Conservation (phyloP, 2,329 filamentous ascomycete genomes). For the Penicillium corylophilum region DNA sequence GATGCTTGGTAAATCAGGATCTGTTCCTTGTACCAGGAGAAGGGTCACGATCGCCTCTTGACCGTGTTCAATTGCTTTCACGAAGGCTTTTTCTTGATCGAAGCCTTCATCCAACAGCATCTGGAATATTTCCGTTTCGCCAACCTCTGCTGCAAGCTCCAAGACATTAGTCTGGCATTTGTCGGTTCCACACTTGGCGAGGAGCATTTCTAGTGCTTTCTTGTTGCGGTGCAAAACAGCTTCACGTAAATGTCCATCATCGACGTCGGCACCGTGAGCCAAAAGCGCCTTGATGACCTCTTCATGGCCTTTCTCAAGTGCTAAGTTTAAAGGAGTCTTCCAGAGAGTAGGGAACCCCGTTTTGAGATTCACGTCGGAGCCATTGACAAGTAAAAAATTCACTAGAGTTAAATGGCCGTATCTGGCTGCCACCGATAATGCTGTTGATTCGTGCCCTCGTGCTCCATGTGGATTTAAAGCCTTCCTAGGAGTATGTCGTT, state of each 20-base stretch:
- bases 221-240: background rate
- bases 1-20: too few relatives aligned
- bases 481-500: background rate
- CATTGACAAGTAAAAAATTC: background rate
- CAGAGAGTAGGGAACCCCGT: background rate
- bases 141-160: background rate
- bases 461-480: background rate
- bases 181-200: background rate
- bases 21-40: too few relatives aligned
- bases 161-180: background rate
- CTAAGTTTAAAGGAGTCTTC: background rate
- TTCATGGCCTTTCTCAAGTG: background rate
- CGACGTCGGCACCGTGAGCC: background rate
- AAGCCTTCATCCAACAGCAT: background rate
- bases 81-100: background rate
- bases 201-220: background rate
- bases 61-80: background rate
- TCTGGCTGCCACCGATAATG: background rate
- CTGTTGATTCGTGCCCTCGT: background rate
- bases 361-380: background rate
- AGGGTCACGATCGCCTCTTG: background rate
- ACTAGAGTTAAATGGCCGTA: background rate
- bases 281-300: background rate
- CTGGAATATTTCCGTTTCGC: background rate
- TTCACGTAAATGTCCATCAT: background rate